A percentile compares a stretch with the other conserved stretches of the same genome.
phyloP scores from a whole-genome alignment of 352 stramenopile genomes.

The Pythium myriotylum region DNA sequence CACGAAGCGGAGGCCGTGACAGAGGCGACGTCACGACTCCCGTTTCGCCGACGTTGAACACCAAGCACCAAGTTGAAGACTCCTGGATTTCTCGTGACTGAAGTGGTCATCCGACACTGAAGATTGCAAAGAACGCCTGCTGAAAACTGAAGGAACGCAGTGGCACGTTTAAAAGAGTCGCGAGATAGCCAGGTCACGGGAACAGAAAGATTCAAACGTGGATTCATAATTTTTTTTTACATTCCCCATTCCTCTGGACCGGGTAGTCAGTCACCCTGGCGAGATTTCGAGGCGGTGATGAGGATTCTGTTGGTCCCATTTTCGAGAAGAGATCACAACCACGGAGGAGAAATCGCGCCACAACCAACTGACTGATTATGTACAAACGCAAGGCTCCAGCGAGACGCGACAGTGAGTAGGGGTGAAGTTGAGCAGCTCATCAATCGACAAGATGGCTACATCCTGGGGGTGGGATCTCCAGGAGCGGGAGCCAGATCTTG shows the following conservation, averaged over 20 bases:
- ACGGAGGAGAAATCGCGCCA: neutral
- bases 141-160: neutral
- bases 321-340: too few species aligned
- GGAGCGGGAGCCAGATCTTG: too few species aligned
- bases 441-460: slow-evolving; percentile 2
- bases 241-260: too few species aligned
- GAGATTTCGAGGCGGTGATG: too few species aligned
- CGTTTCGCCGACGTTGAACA: slow-evolving; percentile 9
- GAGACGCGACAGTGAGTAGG: slow-evolving; percentile 1
- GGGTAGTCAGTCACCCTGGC: too few species aligned
- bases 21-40: slow-evolving; percentile 20
- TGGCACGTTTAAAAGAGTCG: too few species aligned
- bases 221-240: too few species aligned
- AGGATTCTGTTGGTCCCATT: too few species aligned
- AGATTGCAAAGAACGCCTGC: slow-evolving; percentile 6
- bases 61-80: slow-evolving; percentile 16
- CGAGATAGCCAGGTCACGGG: neutral
- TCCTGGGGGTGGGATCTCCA: neutral
- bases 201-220: neutral
- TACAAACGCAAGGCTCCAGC: neutral
- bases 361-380: neutral
- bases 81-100: slow-evolving; percentile 1
- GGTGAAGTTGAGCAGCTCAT: neutral
- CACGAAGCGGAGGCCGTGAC: slow-evolving; percentile 19
- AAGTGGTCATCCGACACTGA: neutral